Evolutionary conservation across 306 rosid species (phyloP), one percentile per base, ranked within the genome.

Genomic region (Sechiopsis laciniata): DNA sequence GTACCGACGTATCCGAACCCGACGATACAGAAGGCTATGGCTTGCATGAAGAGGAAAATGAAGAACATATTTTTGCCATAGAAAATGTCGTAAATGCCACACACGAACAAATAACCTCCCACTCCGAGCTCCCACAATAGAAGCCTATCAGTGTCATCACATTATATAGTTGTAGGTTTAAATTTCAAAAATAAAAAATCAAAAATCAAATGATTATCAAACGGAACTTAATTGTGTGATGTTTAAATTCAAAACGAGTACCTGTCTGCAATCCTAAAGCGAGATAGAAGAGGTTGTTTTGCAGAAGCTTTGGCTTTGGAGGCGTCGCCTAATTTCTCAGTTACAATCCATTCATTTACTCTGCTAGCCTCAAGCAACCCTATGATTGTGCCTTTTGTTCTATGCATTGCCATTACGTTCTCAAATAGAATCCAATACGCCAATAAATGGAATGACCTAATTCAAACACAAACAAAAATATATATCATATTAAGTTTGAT

Each of bases 341-440:
- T 92, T 21, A 92, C 96, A 68, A 92, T 80, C 96, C 97, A 92
- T 74, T 92, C 97, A 55, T 92, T 92, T 61, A 85, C 96, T 62
- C 95, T 71, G 66, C 83, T 85, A 1, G 84, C 73, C 81, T 88
- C 95, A 55, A 92, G 71, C 24, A 92, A 83, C 26, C 97, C 96
- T 10, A 90, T 90, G 58, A 90, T 80, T 5, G 97, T 92, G 20
- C 89, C 96, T 77, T 92, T 92, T 17, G 96, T 83, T 75, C 97
- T 77, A 75, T 90, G 96, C 16, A 90, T 77, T 50, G 97, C 80
- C 97, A 92, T 90, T 75, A 88, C 90, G 51, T 92, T 92, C 85
- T 92, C 97, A 63, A 90, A 92, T 15, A 92, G 84, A 73, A 92
- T 88, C 97, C 96, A 92, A 50, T 88, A 89, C 15, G 84, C 83